Conservation (phyloP, 2,329 filamentous ascomycete species). For the Grosmannia penicillata region DNA sequence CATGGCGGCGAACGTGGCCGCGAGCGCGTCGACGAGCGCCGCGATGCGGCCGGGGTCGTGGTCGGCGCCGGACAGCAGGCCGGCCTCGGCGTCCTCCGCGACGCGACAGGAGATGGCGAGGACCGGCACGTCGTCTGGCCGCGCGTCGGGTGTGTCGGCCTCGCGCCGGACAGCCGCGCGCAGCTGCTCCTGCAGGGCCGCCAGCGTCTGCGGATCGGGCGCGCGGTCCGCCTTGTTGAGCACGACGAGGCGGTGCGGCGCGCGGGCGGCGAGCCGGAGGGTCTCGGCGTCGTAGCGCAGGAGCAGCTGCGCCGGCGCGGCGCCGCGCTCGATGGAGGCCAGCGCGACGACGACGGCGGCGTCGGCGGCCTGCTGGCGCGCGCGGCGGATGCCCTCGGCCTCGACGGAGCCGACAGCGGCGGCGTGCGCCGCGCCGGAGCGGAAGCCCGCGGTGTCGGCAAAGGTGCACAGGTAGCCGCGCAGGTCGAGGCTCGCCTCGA, state of each 20-base stretch:
- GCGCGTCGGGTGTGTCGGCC: background rate
- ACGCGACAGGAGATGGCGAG: conserved; percentile 5
- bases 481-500: conserved; percentile 82
- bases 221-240: conserved; percentile 49
- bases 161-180: conserved; percentile 9
- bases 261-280: conserved; percentile 33
- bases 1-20: conserved; percentile 53
- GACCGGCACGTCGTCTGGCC: background rate
- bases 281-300: conserved; percentile 43
- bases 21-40: conserved; percentile 54
- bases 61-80: conserved; percentile 18
- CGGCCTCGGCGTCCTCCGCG: background rate
- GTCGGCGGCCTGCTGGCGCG: conserved; percentile 63
- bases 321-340: conserved; percentile 49
- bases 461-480: conserved; percentile 85
- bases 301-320: background rate
- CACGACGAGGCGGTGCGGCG: conserved; percentile 35
- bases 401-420: conserved; percentile 57
- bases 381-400: conserved; percentile 77
- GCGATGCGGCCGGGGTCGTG: conserved; percentile 47
- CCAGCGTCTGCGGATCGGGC: conserved; percentile 20
- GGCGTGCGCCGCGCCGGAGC: conserved; percentile 17
- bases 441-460: conserved; percentile 84
- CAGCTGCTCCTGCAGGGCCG: conserved; percentile 18
- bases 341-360: conserved; percentile 79